A percentile compares a stretch with the other conserved stretches of the same genome.
phyloP scores from a whole-genome alignment of 805 yeast species.

The Metschnikowia arizonensis region DNA sequence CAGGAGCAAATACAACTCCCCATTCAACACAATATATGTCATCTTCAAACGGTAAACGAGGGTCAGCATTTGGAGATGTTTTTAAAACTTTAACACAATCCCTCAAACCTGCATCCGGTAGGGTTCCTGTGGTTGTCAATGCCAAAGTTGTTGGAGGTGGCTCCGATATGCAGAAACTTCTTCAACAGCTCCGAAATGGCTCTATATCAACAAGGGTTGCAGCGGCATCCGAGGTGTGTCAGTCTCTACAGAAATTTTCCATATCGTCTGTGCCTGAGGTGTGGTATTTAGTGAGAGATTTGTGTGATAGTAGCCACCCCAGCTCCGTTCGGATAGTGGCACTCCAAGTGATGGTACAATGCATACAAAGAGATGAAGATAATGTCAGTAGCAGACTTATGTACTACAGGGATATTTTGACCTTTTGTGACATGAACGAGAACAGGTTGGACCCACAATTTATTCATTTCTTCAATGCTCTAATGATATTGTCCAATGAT shows the following conservation, averaged over 20 bases:
- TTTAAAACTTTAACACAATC: slow-evolving; percentile 38
- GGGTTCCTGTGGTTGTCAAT: slow-evolving; percentile 28
- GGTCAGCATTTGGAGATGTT: slow-evolving; percentile 38
- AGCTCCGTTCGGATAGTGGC: slow-evolving; percentile 40
- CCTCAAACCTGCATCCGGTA: slow-evolving; percentile 25
- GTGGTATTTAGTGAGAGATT: slow-evolving; percentile 64
- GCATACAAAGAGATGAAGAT: slow-evolving; percentile 52
- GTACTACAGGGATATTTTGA: slow-evolving; percentile 58
- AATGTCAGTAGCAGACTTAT: slow-evolving; percentile 45
- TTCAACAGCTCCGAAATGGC: slow-evolving; percentile 37
- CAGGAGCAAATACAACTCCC: background rate
- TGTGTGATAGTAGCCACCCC: slow-evolving; percentile 38
- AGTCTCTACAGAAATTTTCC: slow-evolving; percentile 47
- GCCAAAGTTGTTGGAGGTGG: slow-evolving; percentile 45
- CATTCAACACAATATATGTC: background rate
- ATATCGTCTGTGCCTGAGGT: slow-evolving; percentile 64
- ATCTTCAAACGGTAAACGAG: slow-evolving; percentile 6
- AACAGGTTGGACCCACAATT: slow-evolving; percentile 45
- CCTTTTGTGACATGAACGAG: slow-evolving; percentile 35
- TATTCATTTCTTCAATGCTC: slow-evolving; percentile 45
- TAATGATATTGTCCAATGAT: slow-evolving; percentile 45
- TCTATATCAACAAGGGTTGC: slow-evolving; percentile 38
- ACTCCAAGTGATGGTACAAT: slow-evolving; percentile 48
- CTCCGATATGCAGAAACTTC: slow-evolving; percentile 34
- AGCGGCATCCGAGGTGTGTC: slow-evolving; percentile 50